These are phyloP conservation scores for Takakia lepidozioides DNA, from an alignment of 225 moss, liverwort and hornwort genomes.

Conservation along the genomic window DNA sequence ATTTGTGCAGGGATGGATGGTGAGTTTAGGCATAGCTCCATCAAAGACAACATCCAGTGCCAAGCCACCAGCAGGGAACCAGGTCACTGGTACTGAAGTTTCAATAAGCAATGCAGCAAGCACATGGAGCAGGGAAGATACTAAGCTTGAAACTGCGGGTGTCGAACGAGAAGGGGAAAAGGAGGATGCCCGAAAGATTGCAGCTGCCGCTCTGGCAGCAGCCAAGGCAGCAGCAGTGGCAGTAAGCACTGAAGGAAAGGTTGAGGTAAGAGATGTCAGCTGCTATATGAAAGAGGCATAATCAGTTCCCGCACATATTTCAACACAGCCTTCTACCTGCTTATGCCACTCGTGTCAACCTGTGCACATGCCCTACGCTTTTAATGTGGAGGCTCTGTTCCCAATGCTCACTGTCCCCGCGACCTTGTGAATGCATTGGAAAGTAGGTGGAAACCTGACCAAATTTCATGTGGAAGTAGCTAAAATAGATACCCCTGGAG, in stretches of 20 bases:
- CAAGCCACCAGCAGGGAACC: conserved; percentile 9
- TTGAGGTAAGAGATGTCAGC: conserved; percentile 12
- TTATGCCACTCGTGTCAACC: no score
- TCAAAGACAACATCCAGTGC: conserved; percentile 18
- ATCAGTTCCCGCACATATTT: no score
- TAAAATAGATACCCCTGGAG: no score
- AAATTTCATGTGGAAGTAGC: no score
- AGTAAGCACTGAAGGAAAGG: conserved; percentile 25
- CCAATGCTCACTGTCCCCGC: background rate
- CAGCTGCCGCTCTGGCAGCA: conserved; percentile 30
- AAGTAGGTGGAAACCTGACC: no score
- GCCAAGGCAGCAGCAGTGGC: conserved; percentile 31
- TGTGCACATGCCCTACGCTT: no score
- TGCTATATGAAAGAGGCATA: background rate
- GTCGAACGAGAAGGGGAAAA: conserved; percentile 14
- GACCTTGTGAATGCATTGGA: no score
- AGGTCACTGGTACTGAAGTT: conserved; percentile 15
- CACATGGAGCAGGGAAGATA: conserved; percentile 13
- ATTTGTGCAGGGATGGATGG: conserved; percentile 74
- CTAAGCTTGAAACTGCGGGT: background rate
- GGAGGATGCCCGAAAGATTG: conserved; percentile 40
- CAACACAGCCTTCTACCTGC: no score
- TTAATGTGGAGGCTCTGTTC: background rate
- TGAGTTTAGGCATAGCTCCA: conserved; percentile 60
- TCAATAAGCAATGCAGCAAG: conserved; percentile 9